Base-by-base conservation (phyloP, 169 alveolate species). In the Eimeria tenella region DNA sequence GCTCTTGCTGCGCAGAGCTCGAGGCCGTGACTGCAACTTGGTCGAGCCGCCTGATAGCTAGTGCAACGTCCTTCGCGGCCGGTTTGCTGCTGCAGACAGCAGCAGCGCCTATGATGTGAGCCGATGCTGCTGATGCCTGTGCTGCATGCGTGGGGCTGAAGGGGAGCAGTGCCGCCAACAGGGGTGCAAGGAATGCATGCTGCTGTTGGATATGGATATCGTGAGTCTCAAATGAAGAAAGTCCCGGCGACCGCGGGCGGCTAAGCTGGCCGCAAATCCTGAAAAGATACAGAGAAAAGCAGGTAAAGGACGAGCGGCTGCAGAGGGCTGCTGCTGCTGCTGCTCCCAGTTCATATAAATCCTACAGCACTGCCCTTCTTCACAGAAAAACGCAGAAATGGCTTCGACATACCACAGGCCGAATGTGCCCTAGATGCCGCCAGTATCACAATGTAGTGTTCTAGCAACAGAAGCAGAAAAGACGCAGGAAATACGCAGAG, bases 151-250 rank as follows among this genome's bases (percentile, higher is more conserved):
- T 15, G n/a, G 13, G 86, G 63, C 13, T 52, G 6, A 75, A 25
- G 0, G 86, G 2, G 23, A 75, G 86, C 56, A 75, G 31, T 11
- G 49, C 25, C 19, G 86, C 5, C 8, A 75, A 21, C 10, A 75
- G 86, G 42, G 86, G 86, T 17, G 65, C 23, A 11, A 75, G 86
- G 17, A 52, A 31, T 25, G 60, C 11, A 15, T 75, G 86, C 17
- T 52, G 63, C 42, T 10, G 55, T 8, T 11, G 60, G 11, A 75
- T 65, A 52, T 75, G 86, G 63, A 75, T 58, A 8, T 62, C 25
- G 25, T 75, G 86, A 19, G 86, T 11, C 55, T 42, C 86, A 75
- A 75, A 75, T n/a, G n/a, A n/a, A n/a, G 77, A 68, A 15, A 68
- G 9, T 5, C 31, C 77, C 77, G 31, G 42, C 52, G 56, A 21